A percentile compares a stretch with the other conserved stretches of the same genome.
phyloP scores from a whole-genome alignment of 2,329 filamentous ascomycete species.

The Intubia oerlemansii region DNA sequence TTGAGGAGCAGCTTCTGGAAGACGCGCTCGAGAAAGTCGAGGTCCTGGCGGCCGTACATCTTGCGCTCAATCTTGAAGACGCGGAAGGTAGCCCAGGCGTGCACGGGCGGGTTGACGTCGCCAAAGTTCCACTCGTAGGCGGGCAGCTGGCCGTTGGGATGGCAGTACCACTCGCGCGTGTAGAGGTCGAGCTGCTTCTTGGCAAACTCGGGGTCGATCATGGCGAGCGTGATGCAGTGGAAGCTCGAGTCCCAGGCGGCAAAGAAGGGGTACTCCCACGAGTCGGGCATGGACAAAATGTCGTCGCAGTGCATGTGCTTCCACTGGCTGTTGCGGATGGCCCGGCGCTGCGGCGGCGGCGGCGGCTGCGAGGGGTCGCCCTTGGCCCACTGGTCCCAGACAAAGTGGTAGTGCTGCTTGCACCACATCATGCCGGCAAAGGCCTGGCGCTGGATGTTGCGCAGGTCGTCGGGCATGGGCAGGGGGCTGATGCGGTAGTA shows the following conservation, averaged over 20 bases:
- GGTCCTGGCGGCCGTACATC: slow-evolving; percentile 81
- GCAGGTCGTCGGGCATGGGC: slow-evolving; percentile 80
- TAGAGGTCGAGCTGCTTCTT: slow-evolving; percentile 96
- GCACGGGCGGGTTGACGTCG: slow-evolving; percentile 89
- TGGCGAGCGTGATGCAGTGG: slow-evolving; percentile 85
- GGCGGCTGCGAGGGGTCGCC: slow-evolving; percentile 78
- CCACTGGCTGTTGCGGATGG: slow-evolving; percentile 74
- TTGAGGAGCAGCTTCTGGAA: slow-evolving; percentile 93
- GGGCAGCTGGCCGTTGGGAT: slow-evolving; percentile 86
- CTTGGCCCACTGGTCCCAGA: slow-evolving; percentile 96
- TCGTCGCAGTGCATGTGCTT: slow-evolving; percentile 90
- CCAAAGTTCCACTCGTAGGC: slow-evolving; percentile 96
- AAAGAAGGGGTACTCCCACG: slow-evolving; percentile 97
- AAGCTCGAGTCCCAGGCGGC: slow-evolving; percentile 95
- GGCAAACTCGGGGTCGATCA: slow-evolving; percentile 94
- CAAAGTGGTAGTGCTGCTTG: slow-evolving; percentile 90
- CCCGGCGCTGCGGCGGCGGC: slow-evolving; percentile 59
- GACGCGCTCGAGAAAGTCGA: slow-evolving; percentile 87
- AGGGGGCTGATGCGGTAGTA: slow-evolving; percentile 84
- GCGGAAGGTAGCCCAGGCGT: slow-evolving; percentile 88
- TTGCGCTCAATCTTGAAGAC: slow-evolving; percentile 98
- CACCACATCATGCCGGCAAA: slow-evolving; percentile 97
- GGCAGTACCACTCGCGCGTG: slow-evolving; percentile 96
- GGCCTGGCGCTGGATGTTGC: slow-evolving; percentile 87
- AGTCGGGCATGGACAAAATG: slow-evolving; percentile 92